Percentiles rank a stretch among this genome's conserved stretches.
Conservation (phyloP, 1,284 basidiomycete genomes). For the Inonotus obliquus region DNA sequence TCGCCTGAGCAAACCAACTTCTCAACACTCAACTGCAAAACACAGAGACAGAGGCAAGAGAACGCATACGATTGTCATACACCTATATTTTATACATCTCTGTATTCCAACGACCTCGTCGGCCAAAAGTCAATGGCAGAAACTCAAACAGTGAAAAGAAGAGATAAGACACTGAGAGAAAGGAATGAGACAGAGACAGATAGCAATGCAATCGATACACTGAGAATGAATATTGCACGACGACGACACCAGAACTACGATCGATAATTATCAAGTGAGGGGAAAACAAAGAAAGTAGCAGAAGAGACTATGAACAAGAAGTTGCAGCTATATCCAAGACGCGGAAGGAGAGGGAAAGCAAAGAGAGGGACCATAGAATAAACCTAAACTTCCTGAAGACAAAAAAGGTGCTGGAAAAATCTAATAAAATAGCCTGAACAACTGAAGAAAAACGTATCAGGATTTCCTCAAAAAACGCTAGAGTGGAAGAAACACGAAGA, state of each 20-base stretch:
- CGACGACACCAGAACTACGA: not conserved
- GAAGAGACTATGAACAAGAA: not conserved
- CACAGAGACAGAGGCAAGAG: no score
- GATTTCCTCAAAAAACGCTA: no score
- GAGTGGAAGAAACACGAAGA: not conserved
- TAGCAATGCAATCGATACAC: not conserved
- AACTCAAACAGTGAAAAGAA: not conserved
- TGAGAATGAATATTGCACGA: not conserved
- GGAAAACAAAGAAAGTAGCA: not conserved
- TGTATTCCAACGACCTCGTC: no score
- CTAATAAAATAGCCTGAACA: not conserved
- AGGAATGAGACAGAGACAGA: not conserved
- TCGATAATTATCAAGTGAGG: not conserved
- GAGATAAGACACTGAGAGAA: not conserved
- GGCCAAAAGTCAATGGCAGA: not conserved
- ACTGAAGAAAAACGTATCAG: not conserved
- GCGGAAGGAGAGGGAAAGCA: not conserved
- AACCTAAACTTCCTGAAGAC: not conserved
- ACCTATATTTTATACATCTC: no score
- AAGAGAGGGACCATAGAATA: not conserved
- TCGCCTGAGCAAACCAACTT: no score
- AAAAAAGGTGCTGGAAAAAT: not conserved
- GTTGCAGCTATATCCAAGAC: not conserved
- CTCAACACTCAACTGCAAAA: no score
- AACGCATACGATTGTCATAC: no score